Evolutionary conservation across 176 grass and related monocot species (phyloP), one percentile per base, ranked within the genome.

Genomic region (Rhynchospora breviuscula): DNA sequence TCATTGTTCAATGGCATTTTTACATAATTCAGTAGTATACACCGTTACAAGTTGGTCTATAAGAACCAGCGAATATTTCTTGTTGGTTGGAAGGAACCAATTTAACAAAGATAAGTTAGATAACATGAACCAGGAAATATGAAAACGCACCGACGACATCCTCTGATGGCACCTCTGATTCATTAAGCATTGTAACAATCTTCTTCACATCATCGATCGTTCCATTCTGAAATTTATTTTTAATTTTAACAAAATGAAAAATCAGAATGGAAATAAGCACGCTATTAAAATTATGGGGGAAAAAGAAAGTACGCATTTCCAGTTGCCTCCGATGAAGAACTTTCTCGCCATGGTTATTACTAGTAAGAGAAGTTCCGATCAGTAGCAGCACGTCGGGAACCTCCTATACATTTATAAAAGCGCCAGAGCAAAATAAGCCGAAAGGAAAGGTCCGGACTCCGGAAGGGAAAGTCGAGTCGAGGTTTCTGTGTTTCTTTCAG

Each of bases 241-340:
- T 33, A 29, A 29, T 29, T 29, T 7, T 23, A 70, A 43, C 8
- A 23, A 70, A 23, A 48, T 23, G 48, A 76, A 74, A 65, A 52
- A 85, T 75, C 67, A 85, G 63, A 29, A 40, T 8, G 67, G 62
- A 21, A 65, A 78, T 2, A 53, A 52, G 76, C 62, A 52, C 40
- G 67, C 25, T 23, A 18, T 45, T 61, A 67, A 12, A 5, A 86
- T 78, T 25, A 12, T 29, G 83, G 19, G 8, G 47, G 5, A 49
- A 4, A 15, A 40, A 26, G 6, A 47, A 11, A 47, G 89, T 88
- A 92, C 94, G 83, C 94, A 94, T 97, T 97, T 94, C 90, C 90
- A 94, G 87, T 97, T 94, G 83, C 94, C 94, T 18, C 94, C 94
- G 10, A 97, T 85, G 78, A 94, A 92, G 70, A 94, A 94, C 78